Percentiles rank a stretch among this genome's conserved stretches.
Conservation (phyloP, 2,329 filamentous ascomycete genomes). For the Biscogniauxia sp. region DNA sequence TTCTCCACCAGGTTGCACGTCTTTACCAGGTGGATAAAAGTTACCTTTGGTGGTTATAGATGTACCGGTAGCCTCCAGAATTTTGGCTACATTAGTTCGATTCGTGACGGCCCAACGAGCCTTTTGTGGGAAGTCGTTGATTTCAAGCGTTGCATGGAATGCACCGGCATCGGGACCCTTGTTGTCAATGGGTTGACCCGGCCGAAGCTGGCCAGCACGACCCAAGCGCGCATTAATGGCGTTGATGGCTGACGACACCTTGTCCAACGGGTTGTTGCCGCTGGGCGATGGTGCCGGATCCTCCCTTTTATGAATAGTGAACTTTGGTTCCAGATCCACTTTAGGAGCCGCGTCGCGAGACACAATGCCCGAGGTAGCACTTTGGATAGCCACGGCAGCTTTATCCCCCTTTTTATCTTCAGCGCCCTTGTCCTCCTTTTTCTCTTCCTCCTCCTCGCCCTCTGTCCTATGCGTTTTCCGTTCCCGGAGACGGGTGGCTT, state of each 20-base stretch:
- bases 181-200: slow-evolving; percentile 95
- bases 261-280: slow-evolving; percentile 70
- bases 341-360: slow-evolving; percentile 49
- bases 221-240: slow-evolving; percentile 89
- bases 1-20: slow-evolving; percentile 69
- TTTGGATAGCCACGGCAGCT: slow-evolving; percentile 63
- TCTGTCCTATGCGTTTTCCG: slow-evolving; percentile 88
- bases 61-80: slow-evolving; percentile 88
- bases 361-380: slow-evolving; percentile 57
- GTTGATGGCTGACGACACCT: slow-evolving; percentile 85
- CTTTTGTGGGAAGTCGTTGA: slow-evolving; percentile 99
- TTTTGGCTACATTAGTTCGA: slow-evolving; percentile 96
- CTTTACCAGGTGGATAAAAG: slow-evolving; percentile 81
- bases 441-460: slow-evolving; percentile 72
- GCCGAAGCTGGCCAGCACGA: slow-evolving; percentile 83
- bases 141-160: slow-evolving; percentile 95
- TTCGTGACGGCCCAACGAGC: slow-evolving; percentile 98
- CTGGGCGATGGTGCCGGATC: slow-evolving; percentile 44
- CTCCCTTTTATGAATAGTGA: slow-evolving; percentile 71
- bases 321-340: slow-evolving; percentile 53
- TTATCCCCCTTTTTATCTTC: slow-evolving; percentile 70
- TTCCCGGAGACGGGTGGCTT: slow-evolving; percentile 81
- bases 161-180: slow-evolving; percentile 96
- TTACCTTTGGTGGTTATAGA: slow-evolving; percentile 97
- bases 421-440: slow-evolving; percentile 67